Evolutionary conservation across 2,329 filamentous ascomycete genomes (phyloP).

Genomic region (Paramyrothecium roridum): DNA sequence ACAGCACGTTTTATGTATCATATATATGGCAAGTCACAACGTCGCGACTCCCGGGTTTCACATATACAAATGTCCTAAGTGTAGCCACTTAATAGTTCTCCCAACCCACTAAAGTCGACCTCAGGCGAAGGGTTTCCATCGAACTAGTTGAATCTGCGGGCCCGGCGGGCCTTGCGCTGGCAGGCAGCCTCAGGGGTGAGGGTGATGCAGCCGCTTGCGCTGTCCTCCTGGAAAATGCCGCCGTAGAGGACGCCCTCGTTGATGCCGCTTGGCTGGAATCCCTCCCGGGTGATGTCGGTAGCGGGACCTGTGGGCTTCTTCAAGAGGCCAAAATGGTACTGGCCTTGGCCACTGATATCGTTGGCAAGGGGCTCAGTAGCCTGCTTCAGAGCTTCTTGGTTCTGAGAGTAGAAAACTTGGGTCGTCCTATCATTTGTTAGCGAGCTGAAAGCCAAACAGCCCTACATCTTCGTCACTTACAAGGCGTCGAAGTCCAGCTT

Average conservation of each 20-base stretch:
- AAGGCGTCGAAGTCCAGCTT: constrained; percentile 54
- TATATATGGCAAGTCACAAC: too few species aligned
- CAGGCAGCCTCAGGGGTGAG: not conserved
- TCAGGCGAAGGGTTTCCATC: too few species aligned
- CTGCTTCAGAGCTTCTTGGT: constrained; percentile 37
- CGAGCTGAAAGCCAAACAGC: not conserved
- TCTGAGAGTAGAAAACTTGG: constrained; percentile 55
- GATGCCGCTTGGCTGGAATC: constrained; percentile 44
- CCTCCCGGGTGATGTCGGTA: constrained; percentile 42
- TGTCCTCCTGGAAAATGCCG: constrained; percentile 52
- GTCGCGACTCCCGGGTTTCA: too few species aligned
- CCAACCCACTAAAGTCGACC: too few species aligned
- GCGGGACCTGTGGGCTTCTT: constrained; percentile 54
- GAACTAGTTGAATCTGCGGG: too few species aligned
- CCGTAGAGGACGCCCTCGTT: constrained; percentile 51
- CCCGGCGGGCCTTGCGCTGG: too few species aligned
- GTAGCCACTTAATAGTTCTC: too few species aligned
- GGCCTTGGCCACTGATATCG: constrained; percentile 54
- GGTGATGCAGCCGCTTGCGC: constrained; percentile 30
- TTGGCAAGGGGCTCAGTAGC: constrained; percentile 45
- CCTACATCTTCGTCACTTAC: constrained; percentile 29
- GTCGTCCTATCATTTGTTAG: constrained; percentile 39
- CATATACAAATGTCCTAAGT: too few species aligned
- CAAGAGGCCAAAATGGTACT: constrained; percentile 60
- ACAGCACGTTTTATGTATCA: too few species aligned